Conservation (phyloP, 179 eudicot genomes). For the Beta corolliflora region DNA sequence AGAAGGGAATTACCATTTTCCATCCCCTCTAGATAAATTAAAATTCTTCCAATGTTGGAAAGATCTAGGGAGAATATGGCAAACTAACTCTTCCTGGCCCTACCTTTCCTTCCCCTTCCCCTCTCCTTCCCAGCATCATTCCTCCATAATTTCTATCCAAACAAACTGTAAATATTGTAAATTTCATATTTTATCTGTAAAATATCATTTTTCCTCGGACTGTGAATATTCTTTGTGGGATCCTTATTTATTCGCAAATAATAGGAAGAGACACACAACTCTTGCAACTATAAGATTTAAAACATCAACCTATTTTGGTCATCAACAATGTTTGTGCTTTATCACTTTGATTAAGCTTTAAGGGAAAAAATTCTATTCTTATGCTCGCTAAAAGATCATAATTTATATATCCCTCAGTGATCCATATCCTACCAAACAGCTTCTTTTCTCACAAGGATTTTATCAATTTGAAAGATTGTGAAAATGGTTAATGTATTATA, state of each 20-base stretch:
- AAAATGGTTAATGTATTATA: background rate
- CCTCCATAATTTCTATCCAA: too few species aligned
- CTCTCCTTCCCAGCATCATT: too few species aligned
- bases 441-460: background rate
- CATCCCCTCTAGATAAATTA: too few species aligned
- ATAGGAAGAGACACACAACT: constrained; percentile 11
- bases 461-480: background rate
- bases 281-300: background rate
- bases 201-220: background rate
- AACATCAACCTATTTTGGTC: background rate
- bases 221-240: background rate
- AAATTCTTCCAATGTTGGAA: too few species aligned
- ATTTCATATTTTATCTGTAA: background rate
- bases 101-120: too few species aligned
- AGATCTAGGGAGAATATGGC: too few species aligned
- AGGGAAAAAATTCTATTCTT: background rate
- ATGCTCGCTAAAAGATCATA: background rate
- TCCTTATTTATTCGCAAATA: constrained; percentile 9
- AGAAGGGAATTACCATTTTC: too few species aligned
- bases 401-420: background rate
- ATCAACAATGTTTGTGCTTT: background rate
- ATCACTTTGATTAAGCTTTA: background rate
- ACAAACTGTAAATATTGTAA: too few species aligned
- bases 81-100: too few species aligned
- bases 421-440: background rate